Evolutionary conservation across 345 rosid genomes (phyloP).

Genomic region (Turnera subulata): DNA sequence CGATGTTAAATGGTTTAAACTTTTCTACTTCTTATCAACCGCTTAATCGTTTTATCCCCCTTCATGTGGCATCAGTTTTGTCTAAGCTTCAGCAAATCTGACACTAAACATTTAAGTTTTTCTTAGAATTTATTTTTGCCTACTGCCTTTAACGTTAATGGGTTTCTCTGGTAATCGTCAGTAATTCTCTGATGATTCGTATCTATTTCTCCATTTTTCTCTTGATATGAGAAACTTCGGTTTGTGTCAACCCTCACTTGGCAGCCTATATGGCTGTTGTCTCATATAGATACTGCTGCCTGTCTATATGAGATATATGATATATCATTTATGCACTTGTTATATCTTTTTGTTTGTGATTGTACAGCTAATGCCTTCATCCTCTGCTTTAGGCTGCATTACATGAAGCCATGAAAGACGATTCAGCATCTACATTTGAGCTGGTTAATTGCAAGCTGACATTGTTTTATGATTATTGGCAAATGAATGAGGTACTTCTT

Average conservation of each 20-base stretch:
- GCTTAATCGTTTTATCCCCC: too few relatives aligned
- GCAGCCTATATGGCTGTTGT: not conserved
- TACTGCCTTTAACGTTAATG: too few relatives aligned
- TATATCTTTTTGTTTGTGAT: constrained; percentile 9
- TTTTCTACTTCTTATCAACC: too few relatives aligned
- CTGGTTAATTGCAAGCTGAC: constrained; percentile 73
- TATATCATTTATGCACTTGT: constrained; percentile 2
- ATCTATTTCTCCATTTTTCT: not conserved
- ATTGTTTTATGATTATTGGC: constrained; percentile 84
- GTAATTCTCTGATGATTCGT: not conserved
- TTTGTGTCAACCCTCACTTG: too few relatives aligned
- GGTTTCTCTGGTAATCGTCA: too few relatives aligned
- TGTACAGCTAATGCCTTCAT: constrained; percentile 6
- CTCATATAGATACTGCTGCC: not conserved
- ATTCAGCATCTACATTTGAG: constrained; percentile 41
- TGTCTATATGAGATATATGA: not conserved
- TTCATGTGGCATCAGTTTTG: too few relatives aligned
- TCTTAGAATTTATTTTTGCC: too few relatives aligned
- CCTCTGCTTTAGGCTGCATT: constrained; percentile 46
- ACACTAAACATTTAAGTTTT: too few relatives aligned
- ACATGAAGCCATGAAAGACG: constrained; percentile 35
- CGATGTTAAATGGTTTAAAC: too few relatives aligned
- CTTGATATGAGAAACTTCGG: too few relatives aligned
- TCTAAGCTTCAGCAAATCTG: too few relatives aligned
- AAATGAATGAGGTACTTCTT: constrained; percentile 71